Evolutionary conservation across 768 basidiomycete species (phyloP).

Genomic region (Gloeophyllum trabeum): DNA sequence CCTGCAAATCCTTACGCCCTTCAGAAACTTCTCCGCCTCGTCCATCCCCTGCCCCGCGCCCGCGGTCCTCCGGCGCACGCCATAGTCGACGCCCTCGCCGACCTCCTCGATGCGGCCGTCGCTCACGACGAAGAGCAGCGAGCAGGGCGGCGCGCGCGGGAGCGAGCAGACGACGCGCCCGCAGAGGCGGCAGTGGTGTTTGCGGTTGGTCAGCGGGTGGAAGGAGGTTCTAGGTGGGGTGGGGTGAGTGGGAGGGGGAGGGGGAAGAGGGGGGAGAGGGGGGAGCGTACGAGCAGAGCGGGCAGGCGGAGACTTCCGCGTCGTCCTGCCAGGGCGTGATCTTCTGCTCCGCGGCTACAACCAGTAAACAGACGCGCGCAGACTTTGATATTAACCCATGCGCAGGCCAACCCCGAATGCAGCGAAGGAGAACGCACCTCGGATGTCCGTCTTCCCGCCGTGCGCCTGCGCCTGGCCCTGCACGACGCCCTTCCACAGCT

Average conservation of each 20-base stretch:
- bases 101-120: slow-evolving; percentile 71
- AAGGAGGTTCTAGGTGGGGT: slow-evolving; percentile 47
- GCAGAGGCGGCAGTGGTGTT: slow-evolving; percentile 94
- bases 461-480: slow-evolving; percentile 26
- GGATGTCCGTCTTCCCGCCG: slow-evolving; percentile 43
- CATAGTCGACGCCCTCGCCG: slow-evolving; percentile 72
- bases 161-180: slow-evolving; percentile 88
- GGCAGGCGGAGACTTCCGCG: slow-evolving; percentile 62
- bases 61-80: slow-evolving; percentile 28
- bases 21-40: slow-evolving; percentile 77
- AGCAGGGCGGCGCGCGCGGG: slow-evolving; percentile 62
- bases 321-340: slow-evolving; percentile 97
- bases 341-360: slow-evolving; percentile 68
- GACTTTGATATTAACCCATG: not conserved
- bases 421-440: slow-evolving; percentile 37
- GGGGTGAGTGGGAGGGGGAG: not conserved
- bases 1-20: slow-evolving; percentile 81
- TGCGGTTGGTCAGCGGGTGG: slow-evolving; percentile 83
- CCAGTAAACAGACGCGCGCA: not conserved
- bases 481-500: slow-evolving; percentile 58
- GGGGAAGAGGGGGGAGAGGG: not conserved
- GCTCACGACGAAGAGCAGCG: slow-evolving; percentile 81
- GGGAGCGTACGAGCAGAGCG: slow-evolving; percentile 63
- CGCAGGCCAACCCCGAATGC: not conserved
- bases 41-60: slow-evolving; percentile 27